Evolutionary conservation across 2,329 filamentous ascomycete genomes (phyloP), one percentile per base, ranked within the genome.

Genomic region (Neofusicoccum cordaticola): DNA sequence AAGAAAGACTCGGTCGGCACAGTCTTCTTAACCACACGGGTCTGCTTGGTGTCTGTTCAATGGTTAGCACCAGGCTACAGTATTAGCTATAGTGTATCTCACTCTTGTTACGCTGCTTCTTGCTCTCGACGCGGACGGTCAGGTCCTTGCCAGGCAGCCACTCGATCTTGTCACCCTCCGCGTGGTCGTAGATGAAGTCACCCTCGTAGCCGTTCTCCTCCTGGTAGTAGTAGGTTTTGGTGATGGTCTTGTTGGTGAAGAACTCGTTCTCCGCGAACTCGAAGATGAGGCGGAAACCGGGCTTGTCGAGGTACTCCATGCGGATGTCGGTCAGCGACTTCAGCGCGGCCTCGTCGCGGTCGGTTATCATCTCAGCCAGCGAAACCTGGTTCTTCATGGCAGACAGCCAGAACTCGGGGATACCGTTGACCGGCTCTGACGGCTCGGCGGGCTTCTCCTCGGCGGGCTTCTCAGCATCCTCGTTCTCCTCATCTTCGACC

Each of bases 61-160:
- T 13, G 2, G 22, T 64, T 41, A 65, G 63, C 44, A 2, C 27
- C 13, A 12, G n/a, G 17, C 13, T 8, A 37, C 6, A 9, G 2
- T 13, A 8, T 37, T 19, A 22, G 42, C 7, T 12, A 4, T 17
- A 48, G 12, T 42, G 13, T 44, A 17, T 78, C 87, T 83, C 85
- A 99, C 95, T 98, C 88, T 98, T 99, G 84, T 99, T 99, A 69
- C 95, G 88, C 84, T 99, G 95, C 86, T 99, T 99, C 88, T 99
- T 99, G 85, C 92, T 96, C 85, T 99, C 95, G 67, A 98, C 84
- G 71, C 92, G 90, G 69, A 98, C 91, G 51, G 95, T 99, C 72
- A 99, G 84, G 75, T 99, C 95, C 80, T 96, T 93, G 73, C 90
- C 90, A 9, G 88, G 83, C 82, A 96, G 95, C 95, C 95, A 99